Conservation (phyloP, 768 basidiomycete species). For the Psilocybe cyanescens region DNA sequence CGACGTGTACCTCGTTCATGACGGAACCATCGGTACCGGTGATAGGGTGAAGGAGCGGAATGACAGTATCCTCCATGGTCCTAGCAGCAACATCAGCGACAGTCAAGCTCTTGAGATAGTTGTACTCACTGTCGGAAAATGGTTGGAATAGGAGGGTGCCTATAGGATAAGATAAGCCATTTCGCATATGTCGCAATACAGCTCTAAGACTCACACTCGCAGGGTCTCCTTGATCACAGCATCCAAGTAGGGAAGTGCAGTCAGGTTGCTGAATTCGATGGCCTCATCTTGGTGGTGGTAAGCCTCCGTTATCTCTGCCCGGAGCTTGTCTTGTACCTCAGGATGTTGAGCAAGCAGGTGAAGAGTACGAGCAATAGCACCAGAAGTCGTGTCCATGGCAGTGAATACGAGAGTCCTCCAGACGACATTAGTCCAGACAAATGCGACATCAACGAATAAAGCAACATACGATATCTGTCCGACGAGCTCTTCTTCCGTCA, state of each 20-base stretch:
- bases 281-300: not conserved
- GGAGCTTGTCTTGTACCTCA: not conserved
- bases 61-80: not conserved
- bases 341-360: not conserved
- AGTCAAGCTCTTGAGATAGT: too few relatives aligned
- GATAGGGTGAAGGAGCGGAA: not conserved
- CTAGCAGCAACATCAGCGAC: not conserved
- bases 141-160: not conserved
- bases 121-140: not conserved
- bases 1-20: not conserved
- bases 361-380: not conserved
- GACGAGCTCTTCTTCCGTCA: constrained; percentile 5
- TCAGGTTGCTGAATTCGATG: not conserved
- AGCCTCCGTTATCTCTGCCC: not conserved
- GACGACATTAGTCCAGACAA: not conserved
- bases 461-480: constrained; percentile 9
- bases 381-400: not conserved
- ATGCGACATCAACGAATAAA: not conserved
- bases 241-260: not conserved
- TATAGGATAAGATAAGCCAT: not conserved
- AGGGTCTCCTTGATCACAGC: not conserved
- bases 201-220: not conserved
- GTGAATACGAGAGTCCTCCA: constrained; percentile 9
- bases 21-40: not conserved
- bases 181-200: not conserved